A percentile compares a stretch with the other conserved stretches of the same genome.
Conservation (phyloP, 345 rosid species). For the Salix arbutifolia region DNA sequence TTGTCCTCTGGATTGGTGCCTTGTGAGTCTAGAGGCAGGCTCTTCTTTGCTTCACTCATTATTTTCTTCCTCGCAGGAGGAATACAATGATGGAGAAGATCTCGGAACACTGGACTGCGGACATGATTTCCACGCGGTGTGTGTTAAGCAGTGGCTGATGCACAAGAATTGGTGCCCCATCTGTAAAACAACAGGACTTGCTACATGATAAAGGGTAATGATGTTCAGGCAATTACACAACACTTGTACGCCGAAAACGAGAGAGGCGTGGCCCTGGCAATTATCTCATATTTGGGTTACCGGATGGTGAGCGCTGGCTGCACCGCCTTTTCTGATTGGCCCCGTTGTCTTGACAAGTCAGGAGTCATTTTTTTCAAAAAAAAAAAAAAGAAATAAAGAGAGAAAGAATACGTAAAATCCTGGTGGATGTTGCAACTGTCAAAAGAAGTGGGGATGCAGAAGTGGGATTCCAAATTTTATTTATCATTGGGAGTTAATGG, state of each 20-base stretch:
- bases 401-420: neutral
- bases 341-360: neutral
- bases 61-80: constrained; percentile 48
- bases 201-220: constrained; percentile 24
- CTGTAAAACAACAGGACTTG: constrained; percentile 69
- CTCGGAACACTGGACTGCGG: constrained; percentile 72
- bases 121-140: constrained; percentile 64
- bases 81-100: constrained; percentile 57
- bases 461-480: constrained; percentile 15
- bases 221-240: neutral
- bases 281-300: constrained; percentile 6
- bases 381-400: neutral
- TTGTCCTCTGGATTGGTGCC: neutral
- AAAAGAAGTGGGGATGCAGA: neutral
- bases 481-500: constrained; percentile 14
- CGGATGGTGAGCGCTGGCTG: constrained; percentile 17
- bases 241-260: neutral
- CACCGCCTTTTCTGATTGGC: neutral
- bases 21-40: neutral
- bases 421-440: constrained; percentile 13
- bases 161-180: constrained; percentile 83
- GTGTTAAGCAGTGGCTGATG: constrained; percentile 78
- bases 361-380: neutral
- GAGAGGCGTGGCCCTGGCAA: neutral
- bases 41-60: constrained; percentile 1